These are phyloP conservation scores for Leccinum boreale DNA, from an alignment of 768 basidiomycete species.

Conservation along the genomic window DNA sequence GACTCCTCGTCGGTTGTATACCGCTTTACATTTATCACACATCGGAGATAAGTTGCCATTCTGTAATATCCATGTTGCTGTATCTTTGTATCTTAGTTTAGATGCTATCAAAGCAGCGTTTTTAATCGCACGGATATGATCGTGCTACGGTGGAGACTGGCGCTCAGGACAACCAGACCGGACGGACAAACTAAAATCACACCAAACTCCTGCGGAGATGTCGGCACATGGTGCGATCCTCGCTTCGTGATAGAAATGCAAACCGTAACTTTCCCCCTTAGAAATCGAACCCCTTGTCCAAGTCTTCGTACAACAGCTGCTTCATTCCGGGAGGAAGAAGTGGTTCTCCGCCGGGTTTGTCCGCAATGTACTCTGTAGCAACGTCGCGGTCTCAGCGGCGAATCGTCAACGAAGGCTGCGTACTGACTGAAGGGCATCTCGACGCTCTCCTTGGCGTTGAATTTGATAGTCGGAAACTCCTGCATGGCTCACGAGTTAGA, in stretches of 20 bases:
- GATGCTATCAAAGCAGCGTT: neutral
- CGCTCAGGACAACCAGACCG: neutral
- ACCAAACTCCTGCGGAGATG: no score
- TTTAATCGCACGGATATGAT: neutral
- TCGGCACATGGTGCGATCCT: neutral
- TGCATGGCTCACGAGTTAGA: slow-evolving; percentile 28
- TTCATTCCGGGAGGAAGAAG: slow-evolving; percentile 89
- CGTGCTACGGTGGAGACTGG: neutral
- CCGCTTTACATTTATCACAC: slow-evolving; percentile 7
- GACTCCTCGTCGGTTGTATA: slow-evolving; percentile 14
- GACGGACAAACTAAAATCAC: no score
- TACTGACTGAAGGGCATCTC: slow-evolving; percentile 96
- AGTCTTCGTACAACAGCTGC: slow-evolving; percentile 77
- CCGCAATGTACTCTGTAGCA: slow-evolving; percentile 46
- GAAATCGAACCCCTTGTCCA: slow-evolving; percentile 78
- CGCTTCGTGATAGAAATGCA: no score
- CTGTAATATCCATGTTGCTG: slow-evolving; percentile 22
- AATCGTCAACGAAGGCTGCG: neutral
- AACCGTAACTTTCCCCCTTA: neutral
- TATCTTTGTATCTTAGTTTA: slow-evolving; percentile 15
- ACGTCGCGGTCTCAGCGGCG: neutral
- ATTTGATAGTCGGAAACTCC: slow-evolving; percentile 88
- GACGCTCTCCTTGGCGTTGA: slow-evolving; percentile 85
- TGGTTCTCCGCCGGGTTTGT: slow-evolving; percentile 52
- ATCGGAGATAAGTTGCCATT: neutral